Conservation (phyloP, 1,284 basidiomycete genomes). For the Sphaerobolus stellatus region DNA sequence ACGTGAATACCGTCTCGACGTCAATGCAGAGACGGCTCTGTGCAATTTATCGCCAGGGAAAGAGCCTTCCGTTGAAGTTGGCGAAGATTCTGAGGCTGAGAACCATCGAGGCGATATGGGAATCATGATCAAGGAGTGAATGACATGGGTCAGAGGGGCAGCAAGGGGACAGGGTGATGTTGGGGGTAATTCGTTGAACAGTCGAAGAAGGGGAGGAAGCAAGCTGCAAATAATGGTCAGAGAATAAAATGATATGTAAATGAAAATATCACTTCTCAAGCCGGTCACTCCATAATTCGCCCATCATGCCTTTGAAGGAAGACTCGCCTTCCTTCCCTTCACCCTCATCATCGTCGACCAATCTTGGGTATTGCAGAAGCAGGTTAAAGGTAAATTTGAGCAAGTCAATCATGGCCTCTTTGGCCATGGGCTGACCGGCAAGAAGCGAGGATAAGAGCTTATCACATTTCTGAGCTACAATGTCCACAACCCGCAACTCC, state of each 20-base stretch:
- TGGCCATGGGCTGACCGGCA: conserved; percentile 51
- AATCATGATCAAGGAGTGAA: conserved; percentile 71
- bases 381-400: conserved; percentile 79
- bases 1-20: conserved; percentile 53
- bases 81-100: conserved; percentile 27
- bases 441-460: conserved; percentile 46
- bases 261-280: conserved; percentile 65
- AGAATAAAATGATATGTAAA: no score
- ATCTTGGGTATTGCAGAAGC: conserved; percentile 67
- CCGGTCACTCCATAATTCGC: conserved; percentile 32
- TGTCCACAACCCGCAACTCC: conserved; percentile 58
- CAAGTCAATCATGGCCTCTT: conserved; percentile 72
- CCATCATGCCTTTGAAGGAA: conserved; percentile 15
- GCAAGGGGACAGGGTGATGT: conserved; percentile 61
- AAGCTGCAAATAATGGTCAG: conserved; percentile 18
- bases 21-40: conserved; percentile 58
- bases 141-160: conserved; percentile 68
- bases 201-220: conserved; percentile 23
- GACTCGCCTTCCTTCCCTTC: conserved; percentile 10
- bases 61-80: conserved; percentile 29
- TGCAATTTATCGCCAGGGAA: conserved; percentile 44
- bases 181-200: conserved; percentile 60
- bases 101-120: conserved; percentile 51
- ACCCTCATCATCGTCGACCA: no score
- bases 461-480: conserved; percentile 59